These are phyloP conservation scores for Diaporthe velutina DNA, from an alignment of 2,329 filamentous ascomycete genomes.

Conservation along the genomic window DNA sequence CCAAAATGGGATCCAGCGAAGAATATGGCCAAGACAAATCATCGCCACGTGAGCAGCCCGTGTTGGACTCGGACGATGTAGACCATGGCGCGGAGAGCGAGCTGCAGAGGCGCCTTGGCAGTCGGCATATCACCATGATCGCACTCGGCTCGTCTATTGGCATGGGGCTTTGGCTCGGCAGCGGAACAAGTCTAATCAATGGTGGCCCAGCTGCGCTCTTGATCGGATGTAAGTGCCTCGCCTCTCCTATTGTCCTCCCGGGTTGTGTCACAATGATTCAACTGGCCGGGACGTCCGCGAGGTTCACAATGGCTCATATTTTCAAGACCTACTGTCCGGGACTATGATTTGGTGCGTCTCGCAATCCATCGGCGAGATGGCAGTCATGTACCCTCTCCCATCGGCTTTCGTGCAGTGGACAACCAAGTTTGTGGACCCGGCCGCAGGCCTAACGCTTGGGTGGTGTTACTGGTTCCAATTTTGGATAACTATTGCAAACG, in stretches of 20 bases:
- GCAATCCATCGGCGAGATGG: conserved; percentile 61
- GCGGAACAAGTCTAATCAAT: conserved; percentile 53
- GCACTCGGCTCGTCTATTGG: conserved; percentile 60
- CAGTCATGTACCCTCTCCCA: conserved; percentile 59
- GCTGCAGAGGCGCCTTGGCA: conserved; percentile 54
- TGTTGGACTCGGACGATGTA: not conserved
- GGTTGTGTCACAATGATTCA: not conserved
- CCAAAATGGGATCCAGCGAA: conserved; percentile 36
- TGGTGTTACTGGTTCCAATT: conserved; percentile 62
- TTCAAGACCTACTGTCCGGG: conserved; percentile 53
- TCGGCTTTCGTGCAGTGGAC: conserved; percentile 62
- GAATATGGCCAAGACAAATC: conserved; percentile 35
- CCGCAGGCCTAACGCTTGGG: conserved; percentile 58
- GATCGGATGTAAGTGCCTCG: conserved; percentile 52
- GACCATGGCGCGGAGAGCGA: conserved; percentile 43
- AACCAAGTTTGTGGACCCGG: conserved; percentile 57
- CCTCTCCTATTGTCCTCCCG: not conserved
- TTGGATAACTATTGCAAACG: conserved; percentile 59
- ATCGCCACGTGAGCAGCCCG: conserved; percentile 22
- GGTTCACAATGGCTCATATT: not conserved
- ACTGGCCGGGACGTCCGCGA: not conserved
- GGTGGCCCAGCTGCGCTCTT: conserved; percentile 60
- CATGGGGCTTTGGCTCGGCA: conserved; percentile 61
- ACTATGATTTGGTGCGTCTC: conserved; percentile 60
- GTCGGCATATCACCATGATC: conserved; percentile 67